A percentile compares a stretch with the other conserved stretches of the same genome.
These are phyloP conservation scores for Lecanicillium sp. DNA, from an alignment of 2,329 filamentous ascomycete species.

Conservation along the genomic window DNA sequence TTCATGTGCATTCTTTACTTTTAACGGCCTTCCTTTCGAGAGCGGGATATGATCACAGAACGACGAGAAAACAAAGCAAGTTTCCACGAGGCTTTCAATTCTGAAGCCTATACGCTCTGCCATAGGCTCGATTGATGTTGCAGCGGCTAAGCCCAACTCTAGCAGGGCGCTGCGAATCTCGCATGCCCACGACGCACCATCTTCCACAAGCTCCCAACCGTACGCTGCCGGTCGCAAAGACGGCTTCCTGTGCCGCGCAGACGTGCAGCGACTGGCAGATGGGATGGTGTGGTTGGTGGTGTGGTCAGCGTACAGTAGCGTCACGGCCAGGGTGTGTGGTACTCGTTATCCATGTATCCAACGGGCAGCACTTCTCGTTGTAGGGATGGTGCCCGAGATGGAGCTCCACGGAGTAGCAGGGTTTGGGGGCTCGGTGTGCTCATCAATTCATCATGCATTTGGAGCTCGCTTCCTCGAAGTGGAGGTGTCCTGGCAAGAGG, in stretches of 20 bases:
- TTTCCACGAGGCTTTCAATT: not conserved
- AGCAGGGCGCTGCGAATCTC: not conserved
- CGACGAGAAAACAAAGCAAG: not conserved
- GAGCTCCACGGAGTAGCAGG: conserved; percentile 3
- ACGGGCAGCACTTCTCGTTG: conserved; percentile 4
- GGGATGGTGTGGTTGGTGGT: no score
- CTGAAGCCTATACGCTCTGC: not conserved
- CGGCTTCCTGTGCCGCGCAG: not conserved
- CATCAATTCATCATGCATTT: conserved; percentile 1
- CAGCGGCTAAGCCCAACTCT: conserved; percentile 2
- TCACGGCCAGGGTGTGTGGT: not conserved
- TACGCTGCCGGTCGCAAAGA: not conserved
- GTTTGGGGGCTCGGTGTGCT: no score
- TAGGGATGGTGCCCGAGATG: conserved; percentile 9
- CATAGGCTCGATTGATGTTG: not conserved
- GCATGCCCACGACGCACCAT: not conserved
- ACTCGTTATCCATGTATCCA: not conserved
- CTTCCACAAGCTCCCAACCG: not conserved
- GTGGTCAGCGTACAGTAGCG: no score
- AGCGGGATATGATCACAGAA: no score
- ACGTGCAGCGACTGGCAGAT: no score
- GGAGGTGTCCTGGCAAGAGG: not conserved
- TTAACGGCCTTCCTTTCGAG: not conserved
- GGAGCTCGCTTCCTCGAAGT: not conserved
- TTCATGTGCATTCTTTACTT: not conserved